A percentile compares a stretch with the other conserved stretches of the same genome.
phyloP scores from a whole-genome alignment of 225 moss, liverwort and hornwort genomes.

The Straminergon stramineum region DNA sequence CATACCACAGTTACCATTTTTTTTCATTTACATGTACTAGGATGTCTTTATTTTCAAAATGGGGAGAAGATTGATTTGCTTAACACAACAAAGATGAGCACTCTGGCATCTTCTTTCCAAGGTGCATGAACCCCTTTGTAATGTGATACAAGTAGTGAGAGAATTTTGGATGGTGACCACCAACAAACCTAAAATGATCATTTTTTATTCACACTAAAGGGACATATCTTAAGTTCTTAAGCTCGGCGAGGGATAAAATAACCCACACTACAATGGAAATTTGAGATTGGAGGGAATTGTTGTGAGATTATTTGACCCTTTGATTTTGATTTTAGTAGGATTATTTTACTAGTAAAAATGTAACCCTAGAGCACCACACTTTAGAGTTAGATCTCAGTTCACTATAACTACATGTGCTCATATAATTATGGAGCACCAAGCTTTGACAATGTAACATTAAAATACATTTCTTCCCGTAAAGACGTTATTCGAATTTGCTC shows the following conservation, averaged over 20 bases:
- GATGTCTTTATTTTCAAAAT: neutral
- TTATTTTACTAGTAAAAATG: neutral
- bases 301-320: no score
- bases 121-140: neutral
- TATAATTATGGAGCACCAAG: neutral
- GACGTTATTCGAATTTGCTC: neutral
- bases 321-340: neutral
- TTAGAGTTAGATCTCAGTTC: fast-evolving
- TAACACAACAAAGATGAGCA: neutral
- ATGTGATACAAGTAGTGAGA: neutral
- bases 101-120: fast-evolving
- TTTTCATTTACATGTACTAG: neutral
- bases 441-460: neutral
- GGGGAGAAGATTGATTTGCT: neutral
- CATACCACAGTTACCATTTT: fast-evolving
- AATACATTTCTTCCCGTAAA: neutral
- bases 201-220: neutral
- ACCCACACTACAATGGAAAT: fast-evolving
- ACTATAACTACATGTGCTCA: neutral
- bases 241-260: neutral
- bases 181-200: neutral
- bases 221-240: neutral
- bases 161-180: neutral
- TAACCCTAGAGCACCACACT: fast-evolving
- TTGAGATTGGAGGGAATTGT: neutral